Evolutionary conservation across 2,329 filamentous ascomycete genomes (phyloP).

Genomic region (Cercospora canescens): DNA sequence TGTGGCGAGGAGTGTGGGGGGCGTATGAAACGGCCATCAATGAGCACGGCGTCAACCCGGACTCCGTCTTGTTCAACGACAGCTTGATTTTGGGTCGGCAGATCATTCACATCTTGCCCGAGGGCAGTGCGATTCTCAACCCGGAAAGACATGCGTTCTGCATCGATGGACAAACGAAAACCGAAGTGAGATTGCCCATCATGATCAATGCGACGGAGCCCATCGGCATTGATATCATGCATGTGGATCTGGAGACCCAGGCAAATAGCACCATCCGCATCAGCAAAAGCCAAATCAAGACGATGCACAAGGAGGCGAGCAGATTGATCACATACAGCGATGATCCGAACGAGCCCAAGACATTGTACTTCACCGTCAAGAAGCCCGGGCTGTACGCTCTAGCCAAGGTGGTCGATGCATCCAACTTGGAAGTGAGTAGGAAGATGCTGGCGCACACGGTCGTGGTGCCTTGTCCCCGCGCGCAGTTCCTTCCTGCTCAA

Average conservation of each 20-base stretch:
- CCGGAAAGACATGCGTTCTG: constrained; percentile 80
- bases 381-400: constrained; percentile 87
- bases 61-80: constrained; percentile 83
- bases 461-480: constrained; percentile 82
- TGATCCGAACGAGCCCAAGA: constrained; percentile 40
- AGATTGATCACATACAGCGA: constrained; percentile 55
- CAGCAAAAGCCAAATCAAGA: constrained; percentile 70
- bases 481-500: constrained; percentile 65
- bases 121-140: constrained; percentile 87
- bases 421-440: constrained; percentile 70
- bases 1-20: constrained; percentile 84
- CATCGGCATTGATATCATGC: constrained; percentile 82
- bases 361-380: constrained; percentile 72
- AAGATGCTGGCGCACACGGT: constrained; percentile 74
- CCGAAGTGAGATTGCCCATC: constrained; percentile 71
- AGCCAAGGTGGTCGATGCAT: constrained; percentile 83
- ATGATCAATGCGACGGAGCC: constrained; percentile 93
- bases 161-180: constrained; percentile 61
- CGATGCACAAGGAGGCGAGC: constrained; percentile 68
- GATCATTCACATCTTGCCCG: constrained; percentile 95
- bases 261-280: constrained; percentile 79
- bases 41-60: constrained; percentile 88
- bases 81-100: constrained; percentile 94
- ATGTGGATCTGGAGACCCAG: constrained; percentile 79
- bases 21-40: constrained; percentile 82